Conservation (phyloP, 78 protist genomes). For the Dictyostelium intermedium region DNA sequence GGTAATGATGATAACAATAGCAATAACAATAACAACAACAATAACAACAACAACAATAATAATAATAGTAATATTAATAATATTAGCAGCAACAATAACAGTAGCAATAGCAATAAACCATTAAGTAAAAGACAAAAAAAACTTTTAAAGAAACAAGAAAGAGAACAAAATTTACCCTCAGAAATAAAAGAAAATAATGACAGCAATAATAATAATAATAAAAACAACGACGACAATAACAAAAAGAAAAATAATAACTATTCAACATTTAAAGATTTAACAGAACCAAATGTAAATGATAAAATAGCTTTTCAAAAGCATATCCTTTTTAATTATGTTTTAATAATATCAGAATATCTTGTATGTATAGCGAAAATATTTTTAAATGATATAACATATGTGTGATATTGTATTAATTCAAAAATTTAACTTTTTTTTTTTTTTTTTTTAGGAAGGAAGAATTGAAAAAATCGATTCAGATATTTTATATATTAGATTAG, state of each 20-base stretch:
- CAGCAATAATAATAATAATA: background rate
- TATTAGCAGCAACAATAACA: background rate
- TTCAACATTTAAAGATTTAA: background rate
- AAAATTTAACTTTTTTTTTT: background rate
- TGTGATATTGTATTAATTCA: background rate
- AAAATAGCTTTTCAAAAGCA: conserved; percentile 4
- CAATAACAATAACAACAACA: background rate
- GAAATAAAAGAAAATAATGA: background rate
- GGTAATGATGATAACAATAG: background rate
- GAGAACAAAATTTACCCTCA: background rate
- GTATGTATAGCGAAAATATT: background rate
- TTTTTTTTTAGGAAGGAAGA: background rate
- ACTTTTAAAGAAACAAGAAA: background rate
- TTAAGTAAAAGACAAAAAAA: background rate
- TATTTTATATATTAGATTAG: background rate
- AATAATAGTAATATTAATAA: background rate
- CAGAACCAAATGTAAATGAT: background rate
- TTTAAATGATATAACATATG: background rate
- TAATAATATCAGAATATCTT: background rate
- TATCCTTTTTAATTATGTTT: background rate
- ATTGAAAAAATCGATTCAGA: background rate
- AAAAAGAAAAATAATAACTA: background rate
- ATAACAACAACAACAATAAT: background rate
- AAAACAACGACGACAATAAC: background rate
- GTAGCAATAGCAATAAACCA: background rate